A percentile compares a stretch with the other conserved stretches of the same genome.
These are phyloP conservation scores for Quercus tomentella DNA, from an alignment of 331 rosid species.

Conservation along the genomic window DNA sequence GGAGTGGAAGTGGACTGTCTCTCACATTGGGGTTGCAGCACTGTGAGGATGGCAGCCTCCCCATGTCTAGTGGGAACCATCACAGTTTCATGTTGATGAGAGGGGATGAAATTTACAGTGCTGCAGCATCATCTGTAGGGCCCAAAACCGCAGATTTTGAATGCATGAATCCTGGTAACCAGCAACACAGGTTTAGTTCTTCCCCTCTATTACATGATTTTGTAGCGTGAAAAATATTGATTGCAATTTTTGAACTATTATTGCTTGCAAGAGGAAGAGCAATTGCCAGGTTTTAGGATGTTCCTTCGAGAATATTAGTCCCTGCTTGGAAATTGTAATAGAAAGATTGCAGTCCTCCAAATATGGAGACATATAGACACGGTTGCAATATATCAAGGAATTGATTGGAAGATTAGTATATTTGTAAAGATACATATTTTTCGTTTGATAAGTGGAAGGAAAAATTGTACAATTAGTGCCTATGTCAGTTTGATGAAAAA, in stretches of 20 bases:
- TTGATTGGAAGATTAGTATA: conserved; percentile 27
- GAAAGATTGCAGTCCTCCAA: conserved; percentile 19
- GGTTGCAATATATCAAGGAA: conserved; percentile 38
- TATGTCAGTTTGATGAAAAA: conserved; percentile 16
- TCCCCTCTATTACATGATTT: conserved; percentile 60
- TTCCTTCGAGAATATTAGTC: not conserved
- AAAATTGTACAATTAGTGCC: conserved; percentile 21
- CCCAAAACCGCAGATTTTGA: conserved; percentile 53
- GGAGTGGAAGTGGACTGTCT: conserved; percentile 54
- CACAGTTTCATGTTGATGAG: conserved; percentile 51
- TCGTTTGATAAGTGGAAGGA: conserved; percentile 14
- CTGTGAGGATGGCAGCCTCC: conserved; percentile 54
- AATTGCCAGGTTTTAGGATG: not conserved
- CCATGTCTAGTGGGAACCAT: conserved; percentile 41
- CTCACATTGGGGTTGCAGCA: conserved; percentile 80
- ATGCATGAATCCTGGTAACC: conserved; percentile 42
- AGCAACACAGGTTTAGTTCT: conserved; percentile 50
- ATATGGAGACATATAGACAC: conserved; percentile 20
- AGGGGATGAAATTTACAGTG: conserved; percentile 49
- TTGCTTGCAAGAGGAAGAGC: not conserved
- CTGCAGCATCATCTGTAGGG: conserved; percentile 42
- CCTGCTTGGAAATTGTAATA: conserved; percentile 29
- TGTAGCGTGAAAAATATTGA: conserved; percentile 40
- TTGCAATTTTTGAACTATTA: conserved; percentile 10
- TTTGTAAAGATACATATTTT: conserved; percentile 30